phyloP scores from a whole-genome alignment of 148 eudicot genomes.

The Cornus suecica region DNA sequence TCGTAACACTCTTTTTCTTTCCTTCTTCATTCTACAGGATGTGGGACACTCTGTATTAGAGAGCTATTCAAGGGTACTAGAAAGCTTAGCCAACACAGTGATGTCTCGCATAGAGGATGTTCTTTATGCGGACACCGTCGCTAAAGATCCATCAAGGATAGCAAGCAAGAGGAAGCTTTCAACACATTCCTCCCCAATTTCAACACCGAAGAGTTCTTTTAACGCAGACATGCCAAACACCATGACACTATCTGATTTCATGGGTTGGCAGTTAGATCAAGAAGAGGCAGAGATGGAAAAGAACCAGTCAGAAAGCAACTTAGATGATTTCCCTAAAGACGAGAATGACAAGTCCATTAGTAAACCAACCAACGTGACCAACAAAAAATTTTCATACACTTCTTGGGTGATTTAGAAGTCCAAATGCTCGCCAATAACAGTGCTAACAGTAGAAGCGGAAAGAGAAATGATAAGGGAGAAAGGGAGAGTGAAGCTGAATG shows the following conservation, averaged over 20 bases:
- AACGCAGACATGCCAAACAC: slow-evolving; percentile 25
- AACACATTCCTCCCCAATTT: not conserved
- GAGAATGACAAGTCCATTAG: slow-evolving; percentile 22
- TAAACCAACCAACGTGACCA: slow-evolving; percentile 10
- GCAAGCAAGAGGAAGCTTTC: slow-evolving; percentile 15
- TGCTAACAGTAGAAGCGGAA: slow-evolving; percentile 16
- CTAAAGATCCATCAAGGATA: slow-evolving; percentile 26
- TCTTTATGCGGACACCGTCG: slow-evolving; percentile 34
- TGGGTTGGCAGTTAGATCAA: slow-evolving; percentile 47
- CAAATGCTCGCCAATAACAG: slow-evolving; percentile 55
- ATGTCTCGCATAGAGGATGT: slow-evolving; percentile 59
- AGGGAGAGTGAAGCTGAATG: slow-evolving; percentile 3
- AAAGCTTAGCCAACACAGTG: slow-evolving; percentile 48
- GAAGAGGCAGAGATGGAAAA: slow-evolving; percentile 35
- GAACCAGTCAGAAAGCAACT: slow-evolving; percentile 20
- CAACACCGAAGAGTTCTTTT: slow-evolving; percentile 7
- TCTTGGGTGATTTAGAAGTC: slow-evolving; percentile 60
- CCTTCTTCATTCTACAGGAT: slow-evolving; percentile 41
- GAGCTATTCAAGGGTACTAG: slow-evolving; percentile 64
- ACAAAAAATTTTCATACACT: slow-evolving; percentile 44
- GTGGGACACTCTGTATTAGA: slow-evolving; percentile 65
- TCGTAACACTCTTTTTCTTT: not conserved
- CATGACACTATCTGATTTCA: slow-evolving; percentile 45
- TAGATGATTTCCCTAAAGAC: slow-evolving; percentile 21
- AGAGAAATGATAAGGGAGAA: not conserved